These are phyloP conservation scores for Thermothelomyces thermophilus DNA, from an alignment of 2,329 filamentous ascomycete species.

Conservation along the genomic window DNA sequence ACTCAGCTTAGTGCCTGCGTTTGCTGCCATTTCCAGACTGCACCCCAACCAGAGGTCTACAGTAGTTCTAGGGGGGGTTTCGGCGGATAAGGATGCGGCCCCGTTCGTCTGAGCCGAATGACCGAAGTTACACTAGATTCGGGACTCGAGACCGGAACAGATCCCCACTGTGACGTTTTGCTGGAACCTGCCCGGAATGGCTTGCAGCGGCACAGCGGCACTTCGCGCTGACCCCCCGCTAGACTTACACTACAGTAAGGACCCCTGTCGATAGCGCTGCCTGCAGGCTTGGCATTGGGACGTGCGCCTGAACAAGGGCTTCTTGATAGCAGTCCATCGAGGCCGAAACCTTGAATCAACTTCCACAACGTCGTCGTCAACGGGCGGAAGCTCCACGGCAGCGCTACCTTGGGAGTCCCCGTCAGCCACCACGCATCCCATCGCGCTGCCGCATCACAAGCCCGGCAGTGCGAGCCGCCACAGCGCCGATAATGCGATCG, in stretches of 20 bases:
- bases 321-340: too few relatives aligned
- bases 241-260: neutral
- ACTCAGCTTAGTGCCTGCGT: slow-evolving; percentile 21
- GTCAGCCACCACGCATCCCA: neutral
- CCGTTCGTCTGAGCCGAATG: neutral
- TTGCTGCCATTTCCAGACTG: neutral
- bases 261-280: neutral
- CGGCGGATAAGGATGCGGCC: too few relatives aligned
- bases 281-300: neutral
- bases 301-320: neutral
- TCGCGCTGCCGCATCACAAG: neutral
- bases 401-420: neutral
- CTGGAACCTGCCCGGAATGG: neutral
- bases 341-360: neutral
- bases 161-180: slow-evolving; percentile 8
- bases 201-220: too few relatives aligned
- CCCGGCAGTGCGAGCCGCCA: neutral
- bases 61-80: too few relatives aligned
- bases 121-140: too few relatives aligned
- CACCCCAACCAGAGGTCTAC: too few relatives aligned
- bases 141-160: neutral
- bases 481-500: slow-evolving; percentile 11
- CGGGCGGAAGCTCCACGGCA: neutral
- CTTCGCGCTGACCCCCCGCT: neutral
- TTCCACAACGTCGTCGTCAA: neutral